These are phyloP conservation scores for Xerocomus potaroensis DNA, from an alignment of 768 basidiomycete genomes.

Conservation along the genomic window DNA sequence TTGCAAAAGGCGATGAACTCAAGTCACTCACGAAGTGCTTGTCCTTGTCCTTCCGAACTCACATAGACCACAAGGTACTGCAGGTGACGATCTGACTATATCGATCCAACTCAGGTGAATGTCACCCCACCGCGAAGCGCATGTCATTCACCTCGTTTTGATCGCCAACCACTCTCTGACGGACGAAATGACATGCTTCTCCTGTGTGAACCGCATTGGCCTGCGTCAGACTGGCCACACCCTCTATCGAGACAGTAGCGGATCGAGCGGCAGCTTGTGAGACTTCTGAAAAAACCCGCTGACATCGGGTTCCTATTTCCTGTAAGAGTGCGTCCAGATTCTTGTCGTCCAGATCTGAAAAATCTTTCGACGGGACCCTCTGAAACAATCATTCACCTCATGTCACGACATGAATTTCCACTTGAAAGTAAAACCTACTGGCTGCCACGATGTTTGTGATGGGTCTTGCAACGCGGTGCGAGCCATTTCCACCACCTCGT, in stretches of 20 bases:
- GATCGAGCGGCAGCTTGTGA: conserved; percentile 62
- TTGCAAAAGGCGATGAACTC: conserved; percentile 20
- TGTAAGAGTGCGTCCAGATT: conserved; percentile 64
- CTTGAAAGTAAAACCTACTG: conserved; percentile 40
- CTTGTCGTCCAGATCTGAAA: conserved; percentile 57
- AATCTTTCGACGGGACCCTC: conserved; percentile 46
- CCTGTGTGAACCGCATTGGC: conserved; percentile 30
- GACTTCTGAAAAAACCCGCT: conserved; percentile 57
- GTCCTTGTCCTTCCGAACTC: conserved; percentile 36
- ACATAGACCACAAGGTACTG: conserved; percentile 53
- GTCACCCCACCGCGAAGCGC: conserved; percentile 20
- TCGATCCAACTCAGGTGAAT: conserved; percentile 27
- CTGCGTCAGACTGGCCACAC: conserved; percentile 29
- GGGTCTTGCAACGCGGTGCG: conserved; percentile 45
- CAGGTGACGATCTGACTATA: conserved; percentile 40
- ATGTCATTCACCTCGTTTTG: conserved; percentile 47
- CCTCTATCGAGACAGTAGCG: conserved; percentile 37
- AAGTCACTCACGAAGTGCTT: conserved; percentile 43
- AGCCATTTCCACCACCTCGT: conserved; percentile 44
- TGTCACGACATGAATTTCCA: conserved; percentile 23
- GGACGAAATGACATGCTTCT: conserved; percentile 36
- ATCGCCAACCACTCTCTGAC: conserved; percentile 49
- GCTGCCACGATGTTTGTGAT: conserved; percentile 45
- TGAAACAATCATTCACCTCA: conserved; percentile 34
- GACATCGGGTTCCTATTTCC: conserved; percentile 58